Conservation (phyloP, 768 basidiomycete species). For the Lactarius vividus region DNA sequence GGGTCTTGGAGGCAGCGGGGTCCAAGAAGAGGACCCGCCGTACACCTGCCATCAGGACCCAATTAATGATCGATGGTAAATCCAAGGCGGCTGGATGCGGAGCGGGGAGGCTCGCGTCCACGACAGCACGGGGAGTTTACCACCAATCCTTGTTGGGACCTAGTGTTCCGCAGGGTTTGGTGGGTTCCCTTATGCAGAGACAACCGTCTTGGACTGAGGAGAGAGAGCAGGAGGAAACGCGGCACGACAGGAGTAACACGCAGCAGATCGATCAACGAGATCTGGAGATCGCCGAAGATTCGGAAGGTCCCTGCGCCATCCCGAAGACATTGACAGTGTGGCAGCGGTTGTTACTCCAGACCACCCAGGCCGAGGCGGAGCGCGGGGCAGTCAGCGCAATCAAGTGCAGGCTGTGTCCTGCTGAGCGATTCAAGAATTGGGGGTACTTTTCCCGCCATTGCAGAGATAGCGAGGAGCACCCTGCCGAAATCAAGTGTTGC, state of each 20-base stretch:
- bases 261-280: neutral
- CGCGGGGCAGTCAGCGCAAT: neutral
- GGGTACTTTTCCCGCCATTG: neutral
- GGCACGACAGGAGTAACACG: neutral
- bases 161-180: conserved; percentile 3
- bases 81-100: conserved; percentile 4
- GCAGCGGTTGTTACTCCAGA: neutral
- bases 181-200: neutral
- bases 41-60: neutral
- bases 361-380: neutral
- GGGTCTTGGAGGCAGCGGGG: neutral
- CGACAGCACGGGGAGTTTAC: neutral
- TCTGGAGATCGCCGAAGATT: neutral
- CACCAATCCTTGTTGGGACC: conserved; percentile 1
- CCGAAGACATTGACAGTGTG: neutral
- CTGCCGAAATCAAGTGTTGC: neutral
- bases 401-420: conserved; percentile 4
- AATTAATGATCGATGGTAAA: neutral
- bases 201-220: neutral
- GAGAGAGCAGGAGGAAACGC: neutral
- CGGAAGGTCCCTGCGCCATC: neutral
- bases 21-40: neutral
- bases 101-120: conserved; percentile 13
- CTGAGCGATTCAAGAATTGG: neutral
- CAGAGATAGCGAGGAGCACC: neutral